phyloP scores from a whole-genome alignment of 139 green algal genomes.

The Chlorella vulgaris region DNA sequence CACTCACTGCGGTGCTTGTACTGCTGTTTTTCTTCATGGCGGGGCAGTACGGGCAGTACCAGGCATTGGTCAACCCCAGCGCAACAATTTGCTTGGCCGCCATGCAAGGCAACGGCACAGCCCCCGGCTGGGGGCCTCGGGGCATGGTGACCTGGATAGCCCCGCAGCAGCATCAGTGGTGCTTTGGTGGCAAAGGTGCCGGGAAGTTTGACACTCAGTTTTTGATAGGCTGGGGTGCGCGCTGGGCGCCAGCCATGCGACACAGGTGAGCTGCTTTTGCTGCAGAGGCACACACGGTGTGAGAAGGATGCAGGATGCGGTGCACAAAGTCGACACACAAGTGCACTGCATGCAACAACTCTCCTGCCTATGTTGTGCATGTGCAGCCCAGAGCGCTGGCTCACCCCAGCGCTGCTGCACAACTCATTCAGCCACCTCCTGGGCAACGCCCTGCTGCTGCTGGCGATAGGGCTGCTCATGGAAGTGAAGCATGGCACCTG shows the following conservation, averaged over 20 bases:
- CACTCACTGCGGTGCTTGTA: slow-evolving; percentile 29
- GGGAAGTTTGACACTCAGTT: slow-evolving; percentile 43
- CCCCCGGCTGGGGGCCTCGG: neutral
- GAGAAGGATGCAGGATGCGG: neutral
- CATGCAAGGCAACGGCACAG: neutral
- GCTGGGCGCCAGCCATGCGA: slow-evolving; percentile 47
- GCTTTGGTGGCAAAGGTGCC: slow-evolving; percentile 15
- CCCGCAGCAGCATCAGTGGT: slow-evolving; percentile 28
- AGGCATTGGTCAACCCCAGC: neutral
- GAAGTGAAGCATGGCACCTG: slow-evolving; percentile 70
- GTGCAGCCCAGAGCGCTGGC: slow-evolving; percentile 54
- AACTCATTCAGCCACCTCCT: slow-evolving; percentile 61
- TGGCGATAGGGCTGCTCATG: slow-evolving; percentile 56
- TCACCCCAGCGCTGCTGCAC: slow-evolving; percentile 67
- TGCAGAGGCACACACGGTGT: neutral
- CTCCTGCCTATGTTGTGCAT: too few species aligned
- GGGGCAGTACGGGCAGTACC: slow-evolving; percentile 46
- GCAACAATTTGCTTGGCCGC: neutral
- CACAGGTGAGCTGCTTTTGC: neutral
- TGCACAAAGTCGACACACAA: too few species aligned
- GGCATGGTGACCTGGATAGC: slow-evolving; percentile 44
- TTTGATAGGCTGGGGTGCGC: slow-evolving; percentile 53
- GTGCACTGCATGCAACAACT: too few species aligned
- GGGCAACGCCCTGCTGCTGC: slow-evolving; percentile 69
- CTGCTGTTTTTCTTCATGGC: slow-evolving; percentile 53